Conservation (phyloP, 176 grass and related monocot species). For the Canna indica region DNA sequence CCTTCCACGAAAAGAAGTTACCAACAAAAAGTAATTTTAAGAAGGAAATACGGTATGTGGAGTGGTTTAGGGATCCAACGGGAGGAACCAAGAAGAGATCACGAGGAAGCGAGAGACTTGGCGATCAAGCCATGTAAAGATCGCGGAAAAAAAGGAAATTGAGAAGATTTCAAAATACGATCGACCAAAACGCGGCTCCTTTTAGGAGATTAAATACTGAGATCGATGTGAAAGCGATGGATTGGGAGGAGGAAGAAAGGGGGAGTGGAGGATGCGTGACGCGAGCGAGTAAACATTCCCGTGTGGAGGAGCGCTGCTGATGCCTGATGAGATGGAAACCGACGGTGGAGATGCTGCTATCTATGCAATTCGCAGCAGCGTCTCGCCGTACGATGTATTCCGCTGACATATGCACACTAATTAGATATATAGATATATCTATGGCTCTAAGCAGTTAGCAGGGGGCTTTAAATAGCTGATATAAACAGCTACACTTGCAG, state of each 20-base stretch:
- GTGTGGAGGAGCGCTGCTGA: neutral
- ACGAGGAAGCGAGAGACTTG: neutral
- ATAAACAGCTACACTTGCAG: no score
- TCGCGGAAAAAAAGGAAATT: neutral
- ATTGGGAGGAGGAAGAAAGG: neutral
- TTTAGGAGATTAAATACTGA: neutral
- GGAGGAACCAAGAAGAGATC: neutral
- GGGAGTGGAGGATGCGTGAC: neutral
- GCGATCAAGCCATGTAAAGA: neutral
- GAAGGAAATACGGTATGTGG: neutral
- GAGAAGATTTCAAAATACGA: neutral
- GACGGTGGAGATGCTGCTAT: neutral
- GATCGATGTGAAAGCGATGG: conserved; percentile 2
- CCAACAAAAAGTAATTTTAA: neutral
- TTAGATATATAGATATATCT: no score
- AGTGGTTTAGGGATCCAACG: neutral
- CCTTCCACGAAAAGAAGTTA: neutral
- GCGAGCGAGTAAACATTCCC: neutral
- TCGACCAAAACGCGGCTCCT: neutral
- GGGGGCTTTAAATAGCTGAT: no score
- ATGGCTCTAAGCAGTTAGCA: no score
- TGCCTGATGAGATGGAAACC: neutral
- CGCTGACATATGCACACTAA: neutral
- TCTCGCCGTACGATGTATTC: neutral
- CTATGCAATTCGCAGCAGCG: neutral